Percentiles rank a stretch among this genome's conserved stretches.
Conservation (phyloP, 2,329 filamentous ascomycete species). For the Exutisphaerella laricina region DNA sequence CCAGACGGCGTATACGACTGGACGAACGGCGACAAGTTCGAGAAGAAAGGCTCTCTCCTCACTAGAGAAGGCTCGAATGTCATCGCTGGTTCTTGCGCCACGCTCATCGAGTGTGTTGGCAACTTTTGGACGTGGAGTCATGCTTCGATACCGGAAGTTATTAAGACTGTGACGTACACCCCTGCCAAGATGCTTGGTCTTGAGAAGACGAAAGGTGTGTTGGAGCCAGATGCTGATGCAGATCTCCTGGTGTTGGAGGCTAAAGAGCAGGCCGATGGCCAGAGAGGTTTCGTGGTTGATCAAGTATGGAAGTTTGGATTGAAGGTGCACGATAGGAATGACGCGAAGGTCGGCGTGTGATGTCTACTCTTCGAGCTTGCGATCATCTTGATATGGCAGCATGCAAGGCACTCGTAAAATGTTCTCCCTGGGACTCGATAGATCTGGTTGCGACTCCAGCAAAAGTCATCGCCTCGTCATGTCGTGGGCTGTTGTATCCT, state of each 20-base stretch:
- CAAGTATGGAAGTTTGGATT: conserved; percentile 76
- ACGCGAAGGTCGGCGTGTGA: conserved; percentile 5
- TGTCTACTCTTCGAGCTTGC: no score
- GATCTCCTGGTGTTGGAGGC: conserved; percentile 60
- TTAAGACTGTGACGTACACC: conserved; percentile 68
- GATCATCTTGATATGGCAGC: no score
- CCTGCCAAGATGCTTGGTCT: conserved; percentile 72
- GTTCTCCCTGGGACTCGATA: no score
- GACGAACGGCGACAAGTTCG: conserved; percentile 65
- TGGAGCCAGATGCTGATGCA: conserved; percentile 44
- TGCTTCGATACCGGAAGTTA: conserved; percentile 59
- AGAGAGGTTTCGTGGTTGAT: conserved; percentile 56
- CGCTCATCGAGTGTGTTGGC: conserved; percentile 73
- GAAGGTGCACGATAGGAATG: conserved; percentile 37
- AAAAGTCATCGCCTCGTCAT: no score
- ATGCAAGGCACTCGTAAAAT: no score
- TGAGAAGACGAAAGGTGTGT: conserved; percentile 58
- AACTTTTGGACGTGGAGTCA: conserved; percentile 76
- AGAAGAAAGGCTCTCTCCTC: conserved; percentile 67
- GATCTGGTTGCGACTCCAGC: no score
- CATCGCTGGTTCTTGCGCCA: conserved; percentile 54
- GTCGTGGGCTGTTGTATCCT: no score
- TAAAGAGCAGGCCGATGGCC: conserved; percentile 40
- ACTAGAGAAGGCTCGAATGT: conserved; percentile 72
- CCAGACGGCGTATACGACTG: conserved; percentile 80